phyloP scores from a whole-genome alignment of 306 rosid species.

The Ormosia semicastrata region DNA sequence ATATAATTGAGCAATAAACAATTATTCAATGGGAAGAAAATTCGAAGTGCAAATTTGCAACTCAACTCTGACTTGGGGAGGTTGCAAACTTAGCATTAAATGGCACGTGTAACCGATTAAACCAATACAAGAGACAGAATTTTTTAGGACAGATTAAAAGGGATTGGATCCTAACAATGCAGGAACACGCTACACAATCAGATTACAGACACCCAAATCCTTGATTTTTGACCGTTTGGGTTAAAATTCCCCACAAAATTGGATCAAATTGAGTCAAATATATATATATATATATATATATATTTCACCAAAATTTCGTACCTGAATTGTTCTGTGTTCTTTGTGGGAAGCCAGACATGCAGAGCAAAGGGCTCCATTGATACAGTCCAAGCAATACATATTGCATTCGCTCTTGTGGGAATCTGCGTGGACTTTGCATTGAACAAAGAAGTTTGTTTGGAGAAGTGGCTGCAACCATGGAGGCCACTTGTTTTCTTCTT shows the following conservation, averaged over 20 bases:
- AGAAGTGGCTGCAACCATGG: constrained; percentile 69
- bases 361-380: constrained; percentile 70
- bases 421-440: constrained; percentile 63
- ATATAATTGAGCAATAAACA: constrained; percentile 13
- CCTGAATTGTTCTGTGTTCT: constrained; percentile 73
- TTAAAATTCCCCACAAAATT: background rate
- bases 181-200: constrained; percentile 19
- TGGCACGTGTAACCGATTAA: constrained; percentile 21
- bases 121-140: background rate
- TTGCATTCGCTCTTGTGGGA: constrained; percentile 78
- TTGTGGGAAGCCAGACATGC: constrained; percentile 56
- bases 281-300: too few relatives aligned
- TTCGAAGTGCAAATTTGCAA: background rate
- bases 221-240: background rate
- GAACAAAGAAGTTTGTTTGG: constrained; percentile 59
- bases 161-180: constrained; percentile 30
- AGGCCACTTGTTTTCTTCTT: constrained; percentile 55
- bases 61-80: constrained; percentile 5
- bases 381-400: constrained; percentile 75
- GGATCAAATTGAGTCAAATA: background rate
- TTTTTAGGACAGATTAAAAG: constrained; percentile 19
- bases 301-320: background rate
- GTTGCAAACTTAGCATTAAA: constrained; percentile 2
- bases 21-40: constrained; percentile 1
- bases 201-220: background rate